Evolutionary conservation across 768 basidiomycete species (phyloP), one percentile per base, ranked within the genome.

Genomic region (Pulveroboletus sp.): DNA sequence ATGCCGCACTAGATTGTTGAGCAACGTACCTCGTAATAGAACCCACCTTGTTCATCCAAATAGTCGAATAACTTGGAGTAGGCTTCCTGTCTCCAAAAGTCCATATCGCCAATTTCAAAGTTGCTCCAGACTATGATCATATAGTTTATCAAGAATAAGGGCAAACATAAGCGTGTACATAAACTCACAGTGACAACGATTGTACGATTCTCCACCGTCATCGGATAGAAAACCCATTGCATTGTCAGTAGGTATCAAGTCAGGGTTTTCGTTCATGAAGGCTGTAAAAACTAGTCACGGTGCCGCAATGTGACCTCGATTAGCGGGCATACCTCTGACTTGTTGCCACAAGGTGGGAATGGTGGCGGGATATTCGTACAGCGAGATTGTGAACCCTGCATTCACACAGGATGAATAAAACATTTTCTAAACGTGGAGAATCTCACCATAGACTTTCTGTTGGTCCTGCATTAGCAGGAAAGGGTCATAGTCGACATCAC

Each of bases 91-190:
- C 92, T 74, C 90, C 91, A 95, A 63, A 95, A 90, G 55, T 90
- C 83, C 75, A 97, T 81, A 60, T 85, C 82, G 4, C 81, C 92
- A 50, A 97, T 95, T 69, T 89, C 90, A 53, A 93, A 93, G 53
- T 83, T 82, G 48, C 74, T 76, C 80, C 81, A 81, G 68, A 81
- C 80, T 81, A 52, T 71, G 72, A 61, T 68, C 67, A 68, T 58
- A 67, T 20, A 9, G 43, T 35, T 34, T 6, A 3, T 11, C 12
- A 23, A 39, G 43, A 50, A 37, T 25, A 9, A 16, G 19, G n/a
- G 12, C 21, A 25, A 12, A 19, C 8, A 34, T 23, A 5, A n/a
- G 33, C 11, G 19, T 24, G 38, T 35, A 36, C 31, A 32, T 46
- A 70, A 38, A 74, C 81, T 52, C 55, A 87, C 84, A 89, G 53